A percentile compares a stretch with the other conserved stretches of the same genome.
Conservation (phyloP, 2,329 filamentous ascomycete genomes). For the Blastomyces gilchristii region DNA sequence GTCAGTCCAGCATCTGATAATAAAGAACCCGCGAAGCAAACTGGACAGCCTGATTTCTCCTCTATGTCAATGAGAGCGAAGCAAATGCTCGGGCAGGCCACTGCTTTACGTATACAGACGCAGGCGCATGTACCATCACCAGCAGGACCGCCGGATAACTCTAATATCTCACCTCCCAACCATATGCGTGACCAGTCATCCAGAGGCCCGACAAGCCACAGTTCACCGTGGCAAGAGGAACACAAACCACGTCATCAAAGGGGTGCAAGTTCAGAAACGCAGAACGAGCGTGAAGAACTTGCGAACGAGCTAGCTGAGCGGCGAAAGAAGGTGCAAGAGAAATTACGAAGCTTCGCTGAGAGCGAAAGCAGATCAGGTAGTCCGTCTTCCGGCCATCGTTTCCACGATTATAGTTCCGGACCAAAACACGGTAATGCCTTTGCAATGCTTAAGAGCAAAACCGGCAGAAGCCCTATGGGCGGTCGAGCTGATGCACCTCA, state of each 20-base stretch:
- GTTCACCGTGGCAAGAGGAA: conserved; percentile 41
- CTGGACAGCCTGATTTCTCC: conserved; percentile 14
- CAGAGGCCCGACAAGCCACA: conserved; percentile 11
- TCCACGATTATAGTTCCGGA: conserved; percentile 24
- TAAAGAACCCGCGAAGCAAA: conserved; percentile 13
- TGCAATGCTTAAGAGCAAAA: conserved; percentile 35
- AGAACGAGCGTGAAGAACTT: conserved; percentile 40
- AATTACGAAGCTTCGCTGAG: conserved; percentile 35
- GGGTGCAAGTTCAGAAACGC: conserved; percentile 39
- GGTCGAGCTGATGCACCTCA: conserved; percentile 23
- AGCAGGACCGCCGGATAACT: not conserved
- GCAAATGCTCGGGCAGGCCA: conserved; percentile 31
- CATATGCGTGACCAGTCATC: conserved; percentile 3
- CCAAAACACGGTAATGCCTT: conserved; percentile 34
- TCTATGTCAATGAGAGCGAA: conserved; percentile 28
- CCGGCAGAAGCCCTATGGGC: conserved; percentile 25
- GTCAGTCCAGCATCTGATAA: conserved; percentile 12
- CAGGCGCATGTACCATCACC: not conserved
- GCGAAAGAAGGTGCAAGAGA: conserved; percentile 39
- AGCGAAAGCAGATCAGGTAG: conserved; percentile 36
- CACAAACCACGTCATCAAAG: conserved; percentile 34
- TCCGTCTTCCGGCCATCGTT: conserved; percentile 29
- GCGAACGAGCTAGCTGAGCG: conserved; percentile 40
- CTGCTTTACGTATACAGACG: conserved; percentile 20
- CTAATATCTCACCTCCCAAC: not conserved